Conservation (phyloP, 805 yeast species). For the Yamadazyma tumulicola region DNA sequence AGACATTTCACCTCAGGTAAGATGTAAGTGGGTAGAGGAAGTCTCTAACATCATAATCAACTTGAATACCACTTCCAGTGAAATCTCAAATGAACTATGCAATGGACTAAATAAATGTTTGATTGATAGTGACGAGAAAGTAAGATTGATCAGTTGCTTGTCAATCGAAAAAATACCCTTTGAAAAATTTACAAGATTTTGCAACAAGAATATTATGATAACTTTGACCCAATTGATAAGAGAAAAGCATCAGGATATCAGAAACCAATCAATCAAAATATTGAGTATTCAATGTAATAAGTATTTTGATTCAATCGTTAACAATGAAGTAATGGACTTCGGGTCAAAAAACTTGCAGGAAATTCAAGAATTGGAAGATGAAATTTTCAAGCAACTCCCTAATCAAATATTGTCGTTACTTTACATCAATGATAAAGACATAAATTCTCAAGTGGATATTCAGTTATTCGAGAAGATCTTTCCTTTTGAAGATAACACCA, state of each 20-base stretch:
- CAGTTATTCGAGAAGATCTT: constrained; percentile 57
- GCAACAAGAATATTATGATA: constrained; percentile 44
- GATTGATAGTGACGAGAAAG: constrained; percentile 71
- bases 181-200: constrained; percentile 46
- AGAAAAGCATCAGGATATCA: constrained; percentile 64
- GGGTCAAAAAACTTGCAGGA: constrained; percentile 24
- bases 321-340: constrained; percentile 23
- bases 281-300: constrained; percentile 55
- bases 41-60: constrained; percentile 43
- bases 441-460: constrained; percentile 64
- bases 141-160: constrained; percentile 58
- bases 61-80: constrained; percentile 36
- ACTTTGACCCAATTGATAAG: constrained; percentile 63
- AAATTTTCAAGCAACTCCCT: constrained; percentile 53
- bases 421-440: constrained; percentile 67
- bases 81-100: constrained; percentile 35
- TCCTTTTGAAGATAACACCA: constrained; percentile 48
- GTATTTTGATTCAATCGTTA: constrained; percentile 23
- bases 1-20: constrained; percentile 62
- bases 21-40: constrained; percentile 68
- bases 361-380: constrained; percentile 22
- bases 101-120: constrained; percentile 65
- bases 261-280: constrained; percentile 55
- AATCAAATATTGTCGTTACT: constrained; percentile 59
- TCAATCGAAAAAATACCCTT: constrained; percentile 48